Evolutionary conservation across 1,284 basidiomycete genomes (phyloP).

Genomic region (Pseudozyma pruni): DNA sequence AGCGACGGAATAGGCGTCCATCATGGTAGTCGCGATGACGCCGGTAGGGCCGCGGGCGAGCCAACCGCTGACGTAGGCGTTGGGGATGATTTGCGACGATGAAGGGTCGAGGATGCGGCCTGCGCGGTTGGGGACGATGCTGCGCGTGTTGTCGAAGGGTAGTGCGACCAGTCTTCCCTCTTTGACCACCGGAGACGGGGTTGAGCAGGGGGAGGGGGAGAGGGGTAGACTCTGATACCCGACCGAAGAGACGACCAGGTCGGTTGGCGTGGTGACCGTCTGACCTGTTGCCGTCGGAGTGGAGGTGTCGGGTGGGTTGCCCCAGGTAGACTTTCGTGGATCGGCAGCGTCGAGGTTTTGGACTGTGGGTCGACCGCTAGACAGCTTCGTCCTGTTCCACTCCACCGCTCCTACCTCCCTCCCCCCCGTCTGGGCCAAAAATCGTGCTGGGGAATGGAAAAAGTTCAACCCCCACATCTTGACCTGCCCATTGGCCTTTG

Average conservation of each 20-base stretch:
- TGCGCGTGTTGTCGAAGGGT: slow-evolving; percentile 29
- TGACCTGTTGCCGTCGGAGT: slow-evolving; percentile 71
- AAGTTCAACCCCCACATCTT: slow-evolving; percentile 61
- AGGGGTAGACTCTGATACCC: slow-evolving; percentile 83
- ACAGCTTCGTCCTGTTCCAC: slow-evolving; percentile 55
- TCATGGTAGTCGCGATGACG: slow-evolving; percentile 92
- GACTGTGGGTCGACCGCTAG: slow-evolving; percentile 19
- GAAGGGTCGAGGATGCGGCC: slow-evolving; percentile 66
- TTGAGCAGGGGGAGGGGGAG: neutral
- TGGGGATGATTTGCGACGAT: slow-evolving; percentile 68
- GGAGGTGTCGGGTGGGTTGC: slow-evolving; percentile 9
- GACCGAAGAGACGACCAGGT: slow-evolving; percentile 86
- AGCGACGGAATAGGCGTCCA: slow-evolving; percentile 84
- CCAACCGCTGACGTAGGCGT: slow-evolving; percentile 94
- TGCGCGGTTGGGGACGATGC: slow-evolving; percentile 42
- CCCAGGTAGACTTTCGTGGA: slow-evolving; percentile 34
- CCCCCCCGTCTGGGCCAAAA: slow-evolving; percentile 20
- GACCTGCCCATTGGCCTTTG: slow-evolving; percentile 23
- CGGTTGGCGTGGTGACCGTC: slow-evolving; percentile 74
- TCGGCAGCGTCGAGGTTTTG: slow-evolving; percentile 29
- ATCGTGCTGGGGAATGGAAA: slow-evolving; percentile 55
- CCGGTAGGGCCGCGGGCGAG: slow-evolving; percentile 89
- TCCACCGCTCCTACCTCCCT: slow-evolving; percentile 23
- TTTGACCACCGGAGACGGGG: neutral
- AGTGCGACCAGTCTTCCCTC: slow-evolving; percentile 16